Conservation (phyloP, 495 filamentous ascomycete genomes). For the Physcia stellaris region DNA sequence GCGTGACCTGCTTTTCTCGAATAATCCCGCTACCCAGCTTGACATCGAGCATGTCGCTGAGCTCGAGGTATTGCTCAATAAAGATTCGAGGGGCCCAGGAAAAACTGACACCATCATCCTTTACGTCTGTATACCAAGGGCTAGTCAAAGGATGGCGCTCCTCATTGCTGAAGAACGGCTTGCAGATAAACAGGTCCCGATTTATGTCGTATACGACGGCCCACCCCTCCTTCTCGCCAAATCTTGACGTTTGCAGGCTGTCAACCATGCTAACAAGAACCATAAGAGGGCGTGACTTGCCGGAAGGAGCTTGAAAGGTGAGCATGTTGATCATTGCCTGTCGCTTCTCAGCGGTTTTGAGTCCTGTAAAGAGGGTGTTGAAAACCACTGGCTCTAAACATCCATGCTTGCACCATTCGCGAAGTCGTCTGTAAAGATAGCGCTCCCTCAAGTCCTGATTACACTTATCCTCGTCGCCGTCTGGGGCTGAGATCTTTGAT, state of each 20-base stretch:
- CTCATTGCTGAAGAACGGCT: not conserved
- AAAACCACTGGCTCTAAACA: not conserved
- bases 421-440: no score
- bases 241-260: not conserved
- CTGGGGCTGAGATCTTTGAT: not conserved
- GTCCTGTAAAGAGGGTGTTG: not conserved
- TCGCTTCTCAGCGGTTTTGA: no score
- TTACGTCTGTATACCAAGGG: not conserved
- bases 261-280: not conserved
- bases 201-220: not conserved
- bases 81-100: not conserved
- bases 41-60: not conserved
- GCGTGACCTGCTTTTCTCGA: not conserved
- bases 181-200: not conserved
- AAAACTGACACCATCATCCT: not conserved
- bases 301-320: not conserved
- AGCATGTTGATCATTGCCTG: not conserved
- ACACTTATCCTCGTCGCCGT: not conserved
- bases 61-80: not conserved
- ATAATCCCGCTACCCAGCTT: not conserved
- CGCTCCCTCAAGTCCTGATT: not conserved
- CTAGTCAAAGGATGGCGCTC: not conserved
- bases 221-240: not conserved
- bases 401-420: no score
- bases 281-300: not conserved